phyloP scores from a whole-genome alignment of 2,329 filamentous ascomycete species.

The Sclerotinia minor region DNA sequence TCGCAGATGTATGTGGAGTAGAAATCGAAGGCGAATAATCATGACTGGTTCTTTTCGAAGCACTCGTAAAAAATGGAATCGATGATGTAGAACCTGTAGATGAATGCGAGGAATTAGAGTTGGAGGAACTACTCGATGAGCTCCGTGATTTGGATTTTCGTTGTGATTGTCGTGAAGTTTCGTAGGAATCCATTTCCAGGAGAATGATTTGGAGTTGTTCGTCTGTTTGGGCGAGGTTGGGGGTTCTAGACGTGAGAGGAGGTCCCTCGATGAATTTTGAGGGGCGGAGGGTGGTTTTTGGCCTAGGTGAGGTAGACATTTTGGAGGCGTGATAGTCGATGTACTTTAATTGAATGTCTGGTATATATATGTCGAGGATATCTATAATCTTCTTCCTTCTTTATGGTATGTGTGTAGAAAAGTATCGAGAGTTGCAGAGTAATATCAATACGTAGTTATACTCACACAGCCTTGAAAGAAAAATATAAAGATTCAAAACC shows the following conservation, averaged over 20 bases:
- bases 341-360: not conserved
- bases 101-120: slow-evolving; percentile 9
- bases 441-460: not conserved
- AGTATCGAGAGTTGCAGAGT: not conserved
- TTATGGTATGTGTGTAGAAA: not conserved
- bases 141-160: slow-evolving; percentile 9
- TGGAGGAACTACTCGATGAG: slow-evolving; percentile 13
- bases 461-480: not conserved
- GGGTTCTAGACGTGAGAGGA: slow-evolving; percentile 23
- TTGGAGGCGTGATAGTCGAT: not conserved
- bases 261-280: slow-evolving; percentile 29
- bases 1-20: not conserved
- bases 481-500: slow-evolving; percentile 1
- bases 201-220: slow-evolving; percentile 25
- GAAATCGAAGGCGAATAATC: not conserved
- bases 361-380: not conserved
- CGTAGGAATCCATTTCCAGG: slow-evolving; percentile 27
- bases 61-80: not conserved
- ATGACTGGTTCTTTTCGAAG: slow-evolving; percentile 2
- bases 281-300: slow-evolving; percentile 11
- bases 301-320: slow-evolving; percentile 4
- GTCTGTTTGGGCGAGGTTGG: slow-evolving; percentile 21
- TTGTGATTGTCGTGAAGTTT: slow-evolving; percentile 1
- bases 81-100: not conserved
- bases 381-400: not conserved